Conservation (phyloP, 208 protist species). For the Blastocrithidia nonstop region DNA sequence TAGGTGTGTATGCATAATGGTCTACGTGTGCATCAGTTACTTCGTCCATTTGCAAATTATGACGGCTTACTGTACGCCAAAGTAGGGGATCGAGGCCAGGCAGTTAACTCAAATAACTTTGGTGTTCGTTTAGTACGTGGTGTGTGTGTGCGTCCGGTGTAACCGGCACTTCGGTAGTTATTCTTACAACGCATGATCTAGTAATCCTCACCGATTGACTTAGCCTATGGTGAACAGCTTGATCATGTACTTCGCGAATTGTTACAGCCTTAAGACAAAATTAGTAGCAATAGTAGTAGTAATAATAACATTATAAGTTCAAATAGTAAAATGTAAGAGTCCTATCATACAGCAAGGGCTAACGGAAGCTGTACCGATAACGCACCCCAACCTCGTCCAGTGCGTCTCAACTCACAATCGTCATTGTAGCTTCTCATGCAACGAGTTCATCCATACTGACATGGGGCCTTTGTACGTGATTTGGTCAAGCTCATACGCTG, state of each 20-base stretch:
- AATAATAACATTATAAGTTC: neutral
- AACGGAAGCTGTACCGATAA: too few species aligned
- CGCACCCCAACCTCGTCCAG: neutral
- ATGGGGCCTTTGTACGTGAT: conserved; percentile 30
- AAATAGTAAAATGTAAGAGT: conserved; percentile 2
- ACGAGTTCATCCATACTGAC: conserved; percentile 39
- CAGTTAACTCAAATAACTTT: conserved; percentile 25
- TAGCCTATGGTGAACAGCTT: conserved; percentile 65
- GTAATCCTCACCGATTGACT: conserved; percentile 19
- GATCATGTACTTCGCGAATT: conserved; percentile 23
- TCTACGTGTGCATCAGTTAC: conserved; percentile 48
- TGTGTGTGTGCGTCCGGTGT: conserved; percentile 33
- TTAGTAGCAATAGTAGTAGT: neutral
- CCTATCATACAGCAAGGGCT: too few species aligned
- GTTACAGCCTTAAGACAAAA: too few species aligned
- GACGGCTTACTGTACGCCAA: conserved; percentile 18
- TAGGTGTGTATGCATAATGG: conserved; percentile 29
- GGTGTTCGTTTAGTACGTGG: conserved; percentile 53
- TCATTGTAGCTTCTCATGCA: conserved; percentile 26
- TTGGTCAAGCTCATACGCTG: conserved; percentile 45
- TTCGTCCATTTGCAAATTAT: conserved; percentile 45
- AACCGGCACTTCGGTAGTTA: conserved; percentile 7
- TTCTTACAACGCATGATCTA: conserved; percentile 27
- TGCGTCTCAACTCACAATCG: conserved; percentile 5
- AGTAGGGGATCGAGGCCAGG: conserved; percentile 34